Base-by-base conservation (phyloP, 371 early-diverging fungal genomes). In the Nematocida parisii region DNA sequence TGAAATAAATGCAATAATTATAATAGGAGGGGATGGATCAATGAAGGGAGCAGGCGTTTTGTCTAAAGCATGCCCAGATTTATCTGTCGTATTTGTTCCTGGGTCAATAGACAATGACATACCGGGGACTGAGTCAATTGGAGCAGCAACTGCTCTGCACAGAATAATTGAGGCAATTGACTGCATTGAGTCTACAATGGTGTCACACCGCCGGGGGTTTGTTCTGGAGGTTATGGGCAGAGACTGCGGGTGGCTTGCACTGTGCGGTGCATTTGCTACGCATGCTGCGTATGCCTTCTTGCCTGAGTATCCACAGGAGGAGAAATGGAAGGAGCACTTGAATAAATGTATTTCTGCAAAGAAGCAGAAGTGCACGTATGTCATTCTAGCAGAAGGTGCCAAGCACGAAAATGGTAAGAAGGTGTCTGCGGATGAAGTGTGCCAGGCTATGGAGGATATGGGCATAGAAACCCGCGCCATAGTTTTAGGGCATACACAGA, bases 171-270 rank as follows among this genome's bases (percentile, higher is more conserved):
- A 97, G 86, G 88, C 92, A 40, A 91, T 97, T 5, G 98, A 98
- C 84, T 90, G 93, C 2, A 90, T 98, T 52, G 90, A 91, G 47
- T 92, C 93, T 61, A 97, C 98, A 3, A 98, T 98, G 42, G 88
- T 90, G 40, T 95, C 95, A n/a, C 98, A 97, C 86, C 91, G 92
- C 64, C 92, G 98, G 70, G 95, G 95, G 1, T 97, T 98, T 86
- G 95, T 98, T 0, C 91, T 98, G 54, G 98, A 98, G 86, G 97
- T 96, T 15, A 98, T 98, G 99, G 99, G 98, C 9, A 91, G 97
- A 67, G 93, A 95, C 84, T 98, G 99, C 86, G 99, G 99, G 45
- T 98, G 97, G 97, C 89, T 98, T 33, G 95, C 95, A n/a, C 88
- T 97, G 20, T 93, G 93, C 92, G 93, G 96, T 6, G 95, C 92